Evolutionary conservation across 495 filamentous ascomycete genomes (phyloP).

Genomic region (Tricharina praecox): DNA sequence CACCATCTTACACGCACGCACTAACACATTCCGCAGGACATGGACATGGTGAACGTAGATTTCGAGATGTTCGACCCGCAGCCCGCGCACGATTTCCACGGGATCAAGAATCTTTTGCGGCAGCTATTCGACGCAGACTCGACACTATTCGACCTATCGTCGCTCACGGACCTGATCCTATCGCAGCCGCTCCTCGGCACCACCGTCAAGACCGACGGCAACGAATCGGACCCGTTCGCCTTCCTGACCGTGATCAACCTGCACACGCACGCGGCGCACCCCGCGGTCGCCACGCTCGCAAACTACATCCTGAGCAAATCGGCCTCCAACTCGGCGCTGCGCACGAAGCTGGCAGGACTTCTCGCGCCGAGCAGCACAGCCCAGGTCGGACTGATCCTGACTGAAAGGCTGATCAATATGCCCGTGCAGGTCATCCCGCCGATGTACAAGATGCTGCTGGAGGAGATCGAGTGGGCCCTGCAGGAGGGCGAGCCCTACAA

Average conservation of each 20-base stretch:
- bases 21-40: no score
- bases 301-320: slow-evolving; percentile 53
- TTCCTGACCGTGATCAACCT: slow-evolving; percentile 83
- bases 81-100: slow-evolving; percentile 79
- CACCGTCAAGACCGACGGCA: slow-evolving; percentile 87
- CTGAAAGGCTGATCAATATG: slow-evolving; percentile 89
- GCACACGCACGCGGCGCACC: slow-evolving; percentile 57
- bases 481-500: slow-evolving; percentile 84
- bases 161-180: slow-evolving; percentile 70
- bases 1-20: background rate
- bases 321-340: slow-evolving; percentile 35
- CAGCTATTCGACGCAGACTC: slow-evolving; percentile 88
- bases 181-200: slow-evolving; percentile 78
- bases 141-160: slow-evolving; percentile 69
- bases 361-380: slow-evolving; percentile 32
- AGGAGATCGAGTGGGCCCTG: slow-evolving; percentile 79
- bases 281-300: slow-evolving; percentile 48
- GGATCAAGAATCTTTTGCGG: slow-evolving; percentile 72
- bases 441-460: slow-evolving; percentile 88
- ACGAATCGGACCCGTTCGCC: slow-evolving; percentile 86
- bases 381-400: slow-evolving; percentile 62
- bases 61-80: slow-evolving; percentile 98
- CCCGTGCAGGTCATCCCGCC: slow-evolving; percentile 79
- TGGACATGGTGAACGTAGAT: slow-evolving; percentile 82
- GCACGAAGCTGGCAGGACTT: slow-evolving; percentile 35